Evolutionary conservation across 331 rosid species (phyloP).

Genomic region (Cucumis variabilis): DNA sequence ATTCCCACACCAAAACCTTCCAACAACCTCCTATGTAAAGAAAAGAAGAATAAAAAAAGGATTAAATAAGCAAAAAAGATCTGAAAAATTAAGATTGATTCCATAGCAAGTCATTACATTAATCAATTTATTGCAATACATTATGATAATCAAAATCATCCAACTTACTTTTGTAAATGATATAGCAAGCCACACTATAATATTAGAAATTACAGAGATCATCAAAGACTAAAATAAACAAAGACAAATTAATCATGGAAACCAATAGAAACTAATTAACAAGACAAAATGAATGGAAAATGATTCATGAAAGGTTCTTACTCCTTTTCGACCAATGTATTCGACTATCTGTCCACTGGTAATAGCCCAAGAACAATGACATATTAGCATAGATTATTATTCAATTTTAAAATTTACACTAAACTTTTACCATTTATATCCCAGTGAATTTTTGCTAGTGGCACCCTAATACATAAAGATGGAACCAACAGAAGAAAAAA

Average conservation of each 20-base stretch:
- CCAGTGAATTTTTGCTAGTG: too few relatives aligned
- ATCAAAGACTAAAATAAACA: constrained; percentile 71
- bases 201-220: constrained; percentile 90
- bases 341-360: constrained; percentile 98
- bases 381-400: too few relatives aligned
- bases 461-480: too few relatives aligned
- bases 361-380: too few relatives aligned
- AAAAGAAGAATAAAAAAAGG: constrained; percentile 75
- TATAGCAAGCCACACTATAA: constrained; percentile 91
- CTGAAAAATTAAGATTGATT: not conserved
- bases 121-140: not conserved
- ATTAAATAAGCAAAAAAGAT: not conserved
- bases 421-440: too few relatives aligned
- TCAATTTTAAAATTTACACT: too few relatives aligned
- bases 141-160: not conserved
- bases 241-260: constrained; percentile 26
- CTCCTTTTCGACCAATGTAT: constrained; percentile 97
- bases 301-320: constrained; percentile 32
- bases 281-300: not conserved
- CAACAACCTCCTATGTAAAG: constrained; percentile 92
- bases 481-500: too few relatives aligned
- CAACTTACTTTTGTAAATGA: constrained; percentile 85
- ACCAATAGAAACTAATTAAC: not conserved
- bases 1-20: too few relatives aligned
- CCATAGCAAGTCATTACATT: not conserved